Percentiles rank a stretch among this genome's conserved stretches.
phyloP scores from a whole-genome alignment of 2,329 filamentous ascomycete genomes.

The Cercospora citrullina region DNA sequence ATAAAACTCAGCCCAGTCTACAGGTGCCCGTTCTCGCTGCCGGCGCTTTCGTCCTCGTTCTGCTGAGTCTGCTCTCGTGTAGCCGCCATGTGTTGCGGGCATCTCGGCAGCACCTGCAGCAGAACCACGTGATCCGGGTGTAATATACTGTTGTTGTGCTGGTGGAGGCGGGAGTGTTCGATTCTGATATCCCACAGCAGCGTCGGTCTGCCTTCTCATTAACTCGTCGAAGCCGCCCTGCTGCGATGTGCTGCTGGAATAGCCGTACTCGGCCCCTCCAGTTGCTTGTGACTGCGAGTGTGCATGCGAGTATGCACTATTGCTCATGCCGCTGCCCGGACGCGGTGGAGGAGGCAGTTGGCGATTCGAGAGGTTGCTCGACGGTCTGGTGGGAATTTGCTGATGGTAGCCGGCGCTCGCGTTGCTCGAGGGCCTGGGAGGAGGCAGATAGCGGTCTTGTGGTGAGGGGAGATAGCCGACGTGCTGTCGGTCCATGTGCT shows the following conservation, averaged over 20 bases:
- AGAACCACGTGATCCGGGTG: conserved; percentile 31
- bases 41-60: conserved; percentile 28
- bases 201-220: conserved; percentile 31
- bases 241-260: conserved; percentile 25
- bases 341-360: conserved; percentile 34
- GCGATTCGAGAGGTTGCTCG: conserved; percentile 36
- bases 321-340: conserved; percentile 36
- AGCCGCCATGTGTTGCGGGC: conserved; percentile 17
- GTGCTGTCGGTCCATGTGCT: conserved; percentile 36
- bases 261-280: conserved; percentile 31
- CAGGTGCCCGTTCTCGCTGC: conserved; percentile 27
- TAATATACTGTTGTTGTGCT: conserved; percentile 19
- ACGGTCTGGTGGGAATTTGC: conserved; percentile 36
- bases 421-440: conserved; percentile 38
- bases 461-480: conserved; percentile 32
- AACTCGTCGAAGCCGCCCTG: conserved; percentile 31
- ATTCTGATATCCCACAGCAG: conserved; percentile 29
- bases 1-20: conserved; percentile 43
- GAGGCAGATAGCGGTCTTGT: conserved; percentile 37
- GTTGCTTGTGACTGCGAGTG: conserved; percentile 30
- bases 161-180: conserved; percentile 27
- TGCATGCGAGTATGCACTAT: conserved; percentile 28
- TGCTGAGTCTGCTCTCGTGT: conserved; percentile 19
- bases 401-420: conserved; percentile 36
- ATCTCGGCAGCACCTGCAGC: conserved; percentile 19